Conservation (phyloP, 164 flowering plant genomes). For the Pachysandra terminalis region DNA sequence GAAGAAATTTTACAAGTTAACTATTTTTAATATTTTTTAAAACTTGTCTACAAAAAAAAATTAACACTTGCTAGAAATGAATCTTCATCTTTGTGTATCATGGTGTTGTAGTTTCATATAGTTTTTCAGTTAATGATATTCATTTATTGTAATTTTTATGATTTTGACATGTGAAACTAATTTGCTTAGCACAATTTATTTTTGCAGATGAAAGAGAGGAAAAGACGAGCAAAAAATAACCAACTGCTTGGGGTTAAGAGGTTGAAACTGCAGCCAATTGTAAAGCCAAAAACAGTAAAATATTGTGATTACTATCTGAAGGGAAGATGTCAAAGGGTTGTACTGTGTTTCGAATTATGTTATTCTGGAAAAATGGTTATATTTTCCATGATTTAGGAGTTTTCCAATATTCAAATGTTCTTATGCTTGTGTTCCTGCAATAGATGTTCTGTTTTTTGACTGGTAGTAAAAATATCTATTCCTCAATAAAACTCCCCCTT, state of each 20-base stretch:
- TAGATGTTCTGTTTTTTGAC: background rate
- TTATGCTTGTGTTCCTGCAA: background rate
- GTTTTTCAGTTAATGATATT: no score
- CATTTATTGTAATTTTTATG: background rate
- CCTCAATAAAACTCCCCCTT: background rate
- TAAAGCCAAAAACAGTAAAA: constrained; percentile 44
- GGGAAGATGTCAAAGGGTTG: constrained; percentile 85
- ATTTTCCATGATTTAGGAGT: background rate
- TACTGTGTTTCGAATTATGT: background rate
- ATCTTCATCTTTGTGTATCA: no score
- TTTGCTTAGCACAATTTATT: constrained; percentile 9
- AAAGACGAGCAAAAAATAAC: constrained; percentile 61
- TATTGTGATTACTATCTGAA: constrained; percentile 57
- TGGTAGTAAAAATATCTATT: background rate
- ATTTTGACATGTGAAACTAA: background rate
- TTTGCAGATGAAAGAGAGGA: constrained; percentile 48
- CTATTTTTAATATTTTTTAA: no score
- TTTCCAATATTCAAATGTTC: background rate
- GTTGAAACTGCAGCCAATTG: constrained; percentile 54
- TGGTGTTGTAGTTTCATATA: no score
- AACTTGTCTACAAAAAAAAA: no score
- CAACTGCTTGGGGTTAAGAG: constrained; percentile 66
- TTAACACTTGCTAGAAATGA: no score
- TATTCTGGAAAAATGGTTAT: background rate
- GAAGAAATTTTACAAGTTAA: no score